A percentile compares a stretch with the other conserved stretches of the same genome.
These are phyloP conservation scores for Pyrus betulifolia DNA, from an alignment of 306 rosid species.

Conservation along the genomic window DNA sequence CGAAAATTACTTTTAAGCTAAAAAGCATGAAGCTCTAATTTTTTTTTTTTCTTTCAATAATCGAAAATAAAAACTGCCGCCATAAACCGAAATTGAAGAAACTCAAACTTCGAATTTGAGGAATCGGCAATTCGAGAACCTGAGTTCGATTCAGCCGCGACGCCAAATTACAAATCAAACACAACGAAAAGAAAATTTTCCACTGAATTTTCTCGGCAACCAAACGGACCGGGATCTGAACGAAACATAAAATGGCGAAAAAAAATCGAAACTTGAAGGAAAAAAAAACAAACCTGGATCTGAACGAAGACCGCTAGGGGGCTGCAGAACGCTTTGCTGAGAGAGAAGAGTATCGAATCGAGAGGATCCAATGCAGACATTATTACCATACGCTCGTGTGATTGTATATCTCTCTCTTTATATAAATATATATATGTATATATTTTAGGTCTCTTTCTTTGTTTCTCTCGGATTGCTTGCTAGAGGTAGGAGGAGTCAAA, in stretches of 20 bases:
- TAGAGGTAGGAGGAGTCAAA: neutral
- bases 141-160: neutral
- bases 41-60: neutral
- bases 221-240: constrained; percentile 23
- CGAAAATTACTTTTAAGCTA: neutral
- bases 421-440: no score
- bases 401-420: no score
- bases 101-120: neutral
- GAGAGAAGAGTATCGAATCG: constrained; percentile 72
- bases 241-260: neutral
- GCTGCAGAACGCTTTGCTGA: constrained; percentile 33
- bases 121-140: neutral
- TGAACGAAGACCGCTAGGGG: constrained; percentile 60
- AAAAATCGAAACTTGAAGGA: neutral
- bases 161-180: neutral
- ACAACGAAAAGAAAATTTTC: neutral
- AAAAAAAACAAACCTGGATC: constrained; percentile 56
- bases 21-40: neutral
- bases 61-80: neutral
- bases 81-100: neutral
- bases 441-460: neutral
- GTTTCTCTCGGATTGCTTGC: neutral
- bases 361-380: constrained; percentile 55
- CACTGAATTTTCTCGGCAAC: neutral
- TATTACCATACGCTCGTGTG: neutral